A percentile compares a stretch with the other conserved stretches of the same genome.
These are phyloP conservation scores for Lineolata rhizophorae DNA, from an alignment of 495 filamentous ascomycete species.

Conservation along the genomic window DNA sequence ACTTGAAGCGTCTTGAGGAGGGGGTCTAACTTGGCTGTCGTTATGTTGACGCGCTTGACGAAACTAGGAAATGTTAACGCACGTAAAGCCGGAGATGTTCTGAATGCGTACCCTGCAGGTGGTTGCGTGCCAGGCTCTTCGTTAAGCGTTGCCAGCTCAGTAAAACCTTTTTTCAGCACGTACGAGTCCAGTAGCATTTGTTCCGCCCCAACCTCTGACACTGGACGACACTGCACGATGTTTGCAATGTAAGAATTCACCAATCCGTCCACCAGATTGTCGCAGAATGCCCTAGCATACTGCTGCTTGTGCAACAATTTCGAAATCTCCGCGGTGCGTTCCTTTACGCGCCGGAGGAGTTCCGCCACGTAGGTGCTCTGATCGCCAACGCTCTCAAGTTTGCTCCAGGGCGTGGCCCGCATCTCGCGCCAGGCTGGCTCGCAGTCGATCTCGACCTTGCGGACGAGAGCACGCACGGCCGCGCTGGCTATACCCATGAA, in stretches of 20 bases:
- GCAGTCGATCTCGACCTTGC: slow-evolving; percentile 57
- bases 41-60: slow-evolving; percentile 68
- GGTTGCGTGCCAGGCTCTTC: slow-evolving; percentile 16
- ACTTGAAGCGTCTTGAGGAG: slow-evolving; percentile 95
- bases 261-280: slow-evolving; percentile 74
- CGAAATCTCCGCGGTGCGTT: slow-evolving; percentile 47
- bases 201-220: slow-evolving; percentile 89
- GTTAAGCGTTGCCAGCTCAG: slow-evolving; percentile 39
- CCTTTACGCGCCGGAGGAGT: slow-evolving; percentile 48
- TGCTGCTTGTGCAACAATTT: slow-evolving; percentile 71
- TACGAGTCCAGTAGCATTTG: slow-evolving; percentile 95
- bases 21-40: slow-evolving; percentile 70
- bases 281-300: slow-evolving; percentile 84
- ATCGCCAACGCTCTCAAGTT: slow-evolving; percentile 84
- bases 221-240: slow-evolving; percentile 70
- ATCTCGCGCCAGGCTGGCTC: slow-evolving; percentile 91
- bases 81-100: background rate
- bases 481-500: slow-evolving; percentile 91
- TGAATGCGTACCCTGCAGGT: slow-evolving; percentile 14
- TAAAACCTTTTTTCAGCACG: slow-evolving; percentile 64
- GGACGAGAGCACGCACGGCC: slow-evolving; percentile 62
- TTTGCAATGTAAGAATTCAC: slow-evolving; percentile 58
- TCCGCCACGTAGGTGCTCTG: slow-evolving; percentile 83
- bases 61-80: slow-evolving; percentile 20
- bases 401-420: slow-evolving; percentile 89